Conservation (phyloP, 345 rosid species). For the Populus deltoides region DNA sequence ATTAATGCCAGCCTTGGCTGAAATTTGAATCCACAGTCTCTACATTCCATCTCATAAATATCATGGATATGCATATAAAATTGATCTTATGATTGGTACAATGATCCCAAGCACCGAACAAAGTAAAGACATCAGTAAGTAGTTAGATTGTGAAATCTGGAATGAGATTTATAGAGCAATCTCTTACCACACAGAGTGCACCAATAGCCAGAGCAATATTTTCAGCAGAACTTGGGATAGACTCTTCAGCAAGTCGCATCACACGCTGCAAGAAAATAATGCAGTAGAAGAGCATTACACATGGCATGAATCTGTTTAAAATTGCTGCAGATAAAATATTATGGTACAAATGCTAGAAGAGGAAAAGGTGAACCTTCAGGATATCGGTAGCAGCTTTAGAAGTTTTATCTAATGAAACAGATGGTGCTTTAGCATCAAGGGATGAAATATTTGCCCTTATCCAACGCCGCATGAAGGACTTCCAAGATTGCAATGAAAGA, state of each 20-base stretch:
- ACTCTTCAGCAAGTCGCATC: conserved; percentile 60
- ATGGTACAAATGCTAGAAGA: conserved; percentile 1
- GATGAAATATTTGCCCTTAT: conserved; percentile 52
- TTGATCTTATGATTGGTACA: not conserved
- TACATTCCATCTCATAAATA: too few species aligned
- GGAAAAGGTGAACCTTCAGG: conserved; percentile 57
- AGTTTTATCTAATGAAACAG: conserved; percentile 47
- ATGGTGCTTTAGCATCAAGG: conserved; percentile 42
- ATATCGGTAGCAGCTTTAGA: conserved; percentile 78
- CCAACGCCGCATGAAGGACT: conserved; percentile 82
- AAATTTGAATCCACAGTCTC: too few species aligned
- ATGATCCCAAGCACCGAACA: not conserved
- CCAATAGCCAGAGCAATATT: conserved; percentile 80
- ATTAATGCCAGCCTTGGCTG: too few species aligned
- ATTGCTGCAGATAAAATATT: not conserved
- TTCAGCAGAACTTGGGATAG: conserved; percentile 85
- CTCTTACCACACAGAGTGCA: conserved; percentile 69
- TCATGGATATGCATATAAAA: too few species aligned
- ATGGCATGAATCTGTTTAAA: not conserved
- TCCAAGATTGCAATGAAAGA: conserved; percentile 87
- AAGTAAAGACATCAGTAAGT: not conserved
- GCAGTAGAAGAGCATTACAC: conserved; percentile 1
- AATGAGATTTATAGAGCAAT: conserved; percentile 7
- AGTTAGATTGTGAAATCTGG: not conserved
- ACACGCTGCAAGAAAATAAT: conserved; percentile 45